Conservation (phyloP, 495 filamentous ascomycete species). For the Penicillium silybi region DNA sequence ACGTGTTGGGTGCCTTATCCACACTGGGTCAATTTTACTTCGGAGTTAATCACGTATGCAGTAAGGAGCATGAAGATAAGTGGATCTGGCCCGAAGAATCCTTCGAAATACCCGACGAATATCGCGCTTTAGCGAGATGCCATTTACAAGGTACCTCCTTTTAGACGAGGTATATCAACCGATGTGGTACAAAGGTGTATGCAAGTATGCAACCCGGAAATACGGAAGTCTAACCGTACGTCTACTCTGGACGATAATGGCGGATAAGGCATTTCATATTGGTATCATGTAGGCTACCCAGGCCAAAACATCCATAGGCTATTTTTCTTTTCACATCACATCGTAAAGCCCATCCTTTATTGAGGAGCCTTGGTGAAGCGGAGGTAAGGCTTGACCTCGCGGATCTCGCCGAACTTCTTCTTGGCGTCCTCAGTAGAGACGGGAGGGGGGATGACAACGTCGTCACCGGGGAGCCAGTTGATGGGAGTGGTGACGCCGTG, state of each 20-base stretch:
- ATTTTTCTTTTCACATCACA: conserved; percentile 13
- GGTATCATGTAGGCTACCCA: conserved; percentile 17
- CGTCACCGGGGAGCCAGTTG: conserved; percentile 60
- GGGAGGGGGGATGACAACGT: conserved; percentile 63
- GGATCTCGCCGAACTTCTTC: conserved; percentile 63
- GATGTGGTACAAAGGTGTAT: too few relatives aligned
- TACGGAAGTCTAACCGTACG: neutral
- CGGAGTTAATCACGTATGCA: neutral
- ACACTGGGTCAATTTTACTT: neutral
- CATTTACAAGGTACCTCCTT: neutral
- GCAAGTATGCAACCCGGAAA: neutral
- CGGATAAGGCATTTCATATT: conserved; percentile 18
- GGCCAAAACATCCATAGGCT: neutral
- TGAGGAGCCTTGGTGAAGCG: conserved; percentile 43
- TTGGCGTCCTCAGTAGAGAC: conserved; percentile 60
- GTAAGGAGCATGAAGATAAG: neutral
- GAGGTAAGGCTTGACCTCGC: conserved; percentile 60
- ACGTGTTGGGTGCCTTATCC: neutral
- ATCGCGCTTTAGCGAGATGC: neutral
- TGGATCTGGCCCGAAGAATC: neutral
- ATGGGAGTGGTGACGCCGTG: conserved; percentile 63
- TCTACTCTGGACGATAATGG: neutral
- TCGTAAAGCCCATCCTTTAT: conserved; percentile 25
- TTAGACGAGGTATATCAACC: too few relatives aligned
- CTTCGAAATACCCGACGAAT: neutral